Evolutionary conservation across 2,329 filamentous ascomycete genomes (phyloP).

Genomic region (Dothistroma pini): DNA sequence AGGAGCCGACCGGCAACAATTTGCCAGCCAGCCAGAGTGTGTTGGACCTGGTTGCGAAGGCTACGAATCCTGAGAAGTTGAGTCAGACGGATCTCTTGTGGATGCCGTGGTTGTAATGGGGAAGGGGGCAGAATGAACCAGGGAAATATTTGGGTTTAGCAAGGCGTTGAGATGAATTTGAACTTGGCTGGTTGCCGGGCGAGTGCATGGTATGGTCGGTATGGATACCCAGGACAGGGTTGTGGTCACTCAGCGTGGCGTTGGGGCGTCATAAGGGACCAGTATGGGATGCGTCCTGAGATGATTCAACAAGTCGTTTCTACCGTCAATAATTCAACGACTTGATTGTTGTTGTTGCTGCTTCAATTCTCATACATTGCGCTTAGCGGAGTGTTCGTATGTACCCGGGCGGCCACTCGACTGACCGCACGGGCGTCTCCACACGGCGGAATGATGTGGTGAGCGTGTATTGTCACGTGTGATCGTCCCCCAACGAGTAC

Average conservation of each 20-base stretch:
- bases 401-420: too few species aligned
- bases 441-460: too few species aligned
- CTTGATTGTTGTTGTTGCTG: neutral
- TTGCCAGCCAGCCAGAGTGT: constrained; percentile 95
- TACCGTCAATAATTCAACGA: neutral
- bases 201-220: neutral
- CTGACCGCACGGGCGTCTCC: too few species aligned
- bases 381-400: neutral
- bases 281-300: neutral
- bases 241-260: constrained; percentile 5
- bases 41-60: constrained; percentile 88
- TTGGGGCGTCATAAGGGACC: neutral
- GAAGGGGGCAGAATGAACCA: neutral
- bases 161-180: neutral
- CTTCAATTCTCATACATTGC: too few species aligned
- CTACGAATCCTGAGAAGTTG: constrained; percentile 87
- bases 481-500: too few species aligned
- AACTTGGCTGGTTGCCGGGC: neutral
- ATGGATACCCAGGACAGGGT: neutral
- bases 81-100: constrained; percentile 87
- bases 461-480: too few species aligned
- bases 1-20: constrained; percentile 60
- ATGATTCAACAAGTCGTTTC: neutral
- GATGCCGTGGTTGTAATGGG: constrained; percentile 88
- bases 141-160: neutral